Evolutionary conservation across 73 alveolate species (phyloP).

Genomic region (Diophrys appendiculata): DNA sequence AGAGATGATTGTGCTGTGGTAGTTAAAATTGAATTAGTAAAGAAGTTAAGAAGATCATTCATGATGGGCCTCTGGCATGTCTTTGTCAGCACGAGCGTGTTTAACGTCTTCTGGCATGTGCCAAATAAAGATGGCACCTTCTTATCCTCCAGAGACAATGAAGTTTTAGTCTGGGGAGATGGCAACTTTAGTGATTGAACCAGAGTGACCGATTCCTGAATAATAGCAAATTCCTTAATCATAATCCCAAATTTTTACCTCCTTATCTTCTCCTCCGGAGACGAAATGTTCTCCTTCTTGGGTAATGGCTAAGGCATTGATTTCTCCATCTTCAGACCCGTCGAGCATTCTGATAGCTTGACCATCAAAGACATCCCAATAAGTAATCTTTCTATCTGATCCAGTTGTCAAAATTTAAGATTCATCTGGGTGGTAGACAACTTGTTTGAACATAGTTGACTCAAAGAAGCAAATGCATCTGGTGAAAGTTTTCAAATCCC

Average conservation of each 20-base stretch:
- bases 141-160: constrained; percentile 82
- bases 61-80: constrained; percentile 27
- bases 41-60: neutral
- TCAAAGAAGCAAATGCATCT: constrained; percentile 96
- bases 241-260: constrained; percentile 95
- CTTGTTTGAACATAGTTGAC: constrained; percentile 96
- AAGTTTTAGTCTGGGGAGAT: constrained; percentile 86
- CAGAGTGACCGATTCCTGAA: constrained; percentile 91
- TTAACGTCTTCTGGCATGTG: constrained; percentile 88
- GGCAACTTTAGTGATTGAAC: constrained; percentile 80
- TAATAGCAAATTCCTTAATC: constrained; percentile 85
- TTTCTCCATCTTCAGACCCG: constrained; percentile 98
- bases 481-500: constrained; percentile 91
- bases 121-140: constrained; percentile 98
- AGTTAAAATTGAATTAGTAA: neutral
- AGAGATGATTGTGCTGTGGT: no score
- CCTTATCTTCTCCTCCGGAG: constrained; percentile 98
- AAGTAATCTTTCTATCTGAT: constrained; percentile 93
- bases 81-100: constrained; percentile 55
- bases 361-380: constrained; percentile 97
- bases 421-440: constrained; percentile 97
- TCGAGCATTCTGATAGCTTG: constrained; percentile 95
- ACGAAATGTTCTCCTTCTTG: constrained; percentile 96
- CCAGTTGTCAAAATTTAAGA: constrained; percentile 96
- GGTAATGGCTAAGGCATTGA: constrained; percentile 94